phyloP scores from a whole-genome alignment of 352 stramenopile genomes.

The Globisporangium nagaii region DNA sequence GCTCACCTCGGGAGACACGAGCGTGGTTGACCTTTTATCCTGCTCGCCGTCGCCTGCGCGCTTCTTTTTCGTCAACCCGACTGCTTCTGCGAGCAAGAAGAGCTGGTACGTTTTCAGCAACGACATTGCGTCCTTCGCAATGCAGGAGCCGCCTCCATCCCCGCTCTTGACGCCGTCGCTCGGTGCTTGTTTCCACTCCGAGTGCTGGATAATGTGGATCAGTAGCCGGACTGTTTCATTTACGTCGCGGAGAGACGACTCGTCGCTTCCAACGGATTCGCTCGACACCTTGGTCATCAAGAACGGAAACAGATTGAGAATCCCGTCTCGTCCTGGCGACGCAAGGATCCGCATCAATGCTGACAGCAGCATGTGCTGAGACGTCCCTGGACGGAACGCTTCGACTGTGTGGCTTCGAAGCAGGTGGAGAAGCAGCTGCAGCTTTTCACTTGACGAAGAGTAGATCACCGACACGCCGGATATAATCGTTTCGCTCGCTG shows the following conservation, averaged over 20 bases:
- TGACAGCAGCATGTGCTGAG: slow-evolving; percentile 50
- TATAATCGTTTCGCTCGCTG: slow-evolving; percentile 62
- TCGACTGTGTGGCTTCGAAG: slow-evolving; percentile 33
- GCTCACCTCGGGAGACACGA: neutral
- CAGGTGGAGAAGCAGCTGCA: slow-evolving; percentile 61
- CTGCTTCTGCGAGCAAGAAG: slow-evolving; percentile 65
- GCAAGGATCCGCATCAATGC: slow-evolving; percentile 51
- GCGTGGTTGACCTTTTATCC: neutral
- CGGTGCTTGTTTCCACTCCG: neutral
- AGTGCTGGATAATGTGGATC: slow-evolving; percentile 25
- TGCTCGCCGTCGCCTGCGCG: slow-evolving; percentile 1
- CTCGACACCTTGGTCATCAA: slow-evolving; percentile 10
- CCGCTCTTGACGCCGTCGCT: neutral
- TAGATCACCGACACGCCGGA: slow-evolving; percentile 63
- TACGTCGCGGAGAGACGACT: slow-evolving; percentile 10
- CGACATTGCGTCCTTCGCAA: slow-evolving; percentile 36
- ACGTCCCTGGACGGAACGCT: slow-evolving; percentile 24
- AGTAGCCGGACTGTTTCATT: slow-evolving; percentile 37
- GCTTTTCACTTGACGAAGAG: slow-evolving; percentile 45
- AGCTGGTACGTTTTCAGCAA: slow-evolving; percentile 76
- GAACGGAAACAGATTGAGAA: slow-evolving; percentile 64
- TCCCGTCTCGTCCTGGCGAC: slow-evolving; percentile 48
- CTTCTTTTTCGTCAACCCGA: slow-evolving; percentile 55
- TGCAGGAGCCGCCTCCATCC: neutral
- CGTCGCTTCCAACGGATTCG: neutral